A percentile compares a stretch with the other conserved stretches of the same genome.
These are phyloP conservation scores for Pachysandra terminalis DNA, from an alignment of 164 flowering plant species.

Conservation along the genomic window DNA sequence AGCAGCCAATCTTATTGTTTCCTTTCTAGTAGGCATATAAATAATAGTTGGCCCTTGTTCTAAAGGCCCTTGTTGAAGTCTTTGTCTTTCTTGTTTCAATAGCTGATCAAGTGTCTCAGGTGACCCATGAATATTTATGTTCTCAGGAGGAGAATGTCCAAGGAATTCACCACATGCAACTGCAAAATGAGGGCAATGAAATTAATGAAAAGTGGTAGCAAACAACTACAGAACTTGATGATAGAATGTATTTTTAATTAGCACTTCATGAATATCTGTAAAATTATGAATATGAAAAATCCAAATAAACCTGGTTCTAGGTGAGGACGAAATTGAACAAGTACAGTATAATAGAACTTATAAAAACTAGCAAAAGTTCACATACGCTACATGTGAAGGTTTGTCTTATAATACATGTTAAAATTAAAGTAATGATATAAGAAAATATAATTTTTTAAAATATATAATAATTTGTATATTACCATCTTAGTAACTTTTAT, in stretches of 20 bases:
- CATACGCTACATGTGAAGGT: no score
- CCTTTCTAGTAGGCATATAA: slow-evolving; percentile 90
- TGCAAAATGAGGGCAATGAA: slow-evolving; percentile 25
- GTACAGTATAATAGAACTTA: no score
- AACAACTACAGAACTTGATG: background rate
- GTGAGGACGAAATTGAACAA: no score
- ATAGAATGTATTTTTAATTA: background rate
- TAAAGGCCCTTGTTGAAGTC: slow-evolving; percentile 29
- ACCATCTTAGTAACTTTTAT: no score
- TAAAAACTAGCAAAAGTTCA: no score
- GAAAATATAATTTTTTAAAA: no score
- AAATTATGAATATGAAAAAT: no score
- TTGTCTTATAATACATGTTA: no score
- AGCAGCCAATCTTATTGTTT: slow-evolving; percentile 57
- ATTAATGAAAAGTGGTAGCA: background rate
- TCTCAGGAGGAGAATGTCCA: slow-evolving; percentile 30
- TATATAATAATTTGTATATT: no score
- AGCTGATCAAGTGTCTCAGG: slow-evolving; percentile 23
- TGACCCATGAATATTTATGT: slow-evolving; percentile 14
- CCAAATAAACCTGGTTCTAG: no score
- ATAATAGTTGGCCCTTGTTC: slow-evolving; percentile 77
- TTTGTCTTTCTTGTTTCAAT: slow-evolving; percentile 24
- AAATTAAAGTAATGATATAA: no score
- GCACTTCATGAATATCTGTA: background rate
- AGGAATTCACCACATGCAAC: slow-evolving; percentile 77